A percentile compares a stretch with the other conserved stretches of the same genome.
Evolutionary conservation across 805 yeast species (phyloP).

Genomic region (Blastobotrys attinorum): DNA sequence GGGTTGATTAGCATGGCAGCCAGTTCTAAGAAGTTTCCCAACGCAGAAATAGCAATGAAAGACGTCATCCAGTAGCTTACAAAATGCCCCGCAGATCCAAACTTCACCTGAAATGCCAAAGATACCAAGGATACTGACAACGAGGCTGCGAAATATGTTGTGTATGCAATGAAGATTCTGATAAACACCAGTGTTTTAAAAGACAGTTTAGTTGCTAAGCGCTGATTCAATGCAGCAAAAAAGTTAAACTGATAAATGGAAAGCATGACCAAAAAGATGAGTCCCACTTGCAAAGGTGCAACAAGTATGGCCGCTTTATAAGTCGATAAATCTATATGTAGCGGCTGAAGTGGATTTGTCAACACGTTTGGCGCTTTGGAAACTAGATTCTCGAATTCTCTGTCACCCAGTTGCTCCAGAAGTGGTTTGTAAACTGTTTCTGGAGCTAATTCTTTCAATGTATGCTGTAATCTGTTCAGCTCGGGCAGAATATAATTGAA

Average conservation of each 20-base stretch:
- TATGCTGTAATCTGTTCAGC: constrained; percentile 31
- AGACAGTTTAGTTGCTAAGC: constrained; percentile 40
- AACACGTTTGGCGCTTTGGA: constrained; percentile 21
- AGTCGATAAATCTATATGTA: not conserved
- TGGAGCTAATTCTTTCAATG: constrained; percentile 22
- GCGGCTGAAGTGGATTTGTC: constrained; percentile 27
- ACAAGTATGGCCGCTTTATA: constrained; percentile 33
- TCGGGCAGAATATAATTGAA: constrained; percentile 37
- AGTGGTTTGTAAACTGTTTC: constrained; percentile 22
- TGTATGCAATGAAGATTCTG: constrained; percentile 43
- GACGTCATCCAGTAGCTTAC: constrained; percentile 68
- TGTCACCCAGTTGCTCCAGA: constrained; percentile 24
- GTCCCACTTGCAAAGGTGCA: constrained; percentile 71
- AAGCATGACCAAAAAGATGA: constrained; percentile 61
- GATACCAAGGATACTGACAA: constrained; percentile 30
- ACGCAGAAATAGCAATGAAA: constrained; percentile 63
- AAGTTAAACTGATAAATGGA: constrained; percentile 64
- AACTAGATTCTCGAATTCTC: constrained; percentile 21
- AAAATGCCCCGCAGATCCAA: constrained; percentile 64
- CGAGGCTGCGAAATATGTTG: constrained; percentile 31
- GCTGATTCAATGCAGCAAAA: constrained; percentile 46
- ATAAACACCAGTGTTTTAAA: constrained; percentile 42
- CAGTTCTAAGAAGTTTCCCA: constrained; percentile 70
- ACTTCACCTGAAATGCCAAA: constrained; percentile 61
- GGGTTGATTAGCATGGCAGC: constrained; percentile 45